A percentile compares a stretch with the other conserved stretches of the same genome.
Evolutionary conservation across 2,329 filamentous ascomycete genomes (phyloP).

Genomic region (Hymenoscyphus salicellus): DNA sequence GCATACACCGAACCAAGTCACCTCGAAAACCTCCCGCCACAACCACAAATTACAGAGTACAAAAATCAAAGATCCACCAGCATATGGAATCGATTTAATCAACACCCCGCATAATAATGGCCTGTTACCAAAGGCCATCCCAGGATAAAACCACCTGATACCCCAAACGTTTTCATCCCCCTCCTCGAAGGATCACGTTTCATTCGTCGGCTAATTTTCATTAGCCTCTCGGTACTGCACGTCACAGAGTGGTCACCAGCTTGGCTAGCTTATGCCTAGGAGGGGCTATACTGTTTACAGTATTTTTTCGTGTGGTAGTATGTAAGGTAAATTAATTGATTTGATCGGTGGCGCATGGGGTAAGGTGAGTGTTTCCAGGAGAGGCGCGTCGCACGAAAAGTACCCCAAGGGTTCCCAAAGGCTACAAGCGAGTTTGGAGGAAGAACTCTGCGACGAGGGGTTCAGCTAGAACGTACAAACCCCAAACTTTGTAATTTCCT

Average conservation of each 20-base stretch:
- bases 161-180: neutral
- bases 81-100: neutral
- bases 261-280: neutral
- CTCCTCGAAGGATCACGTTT: constrained; percentile 4
- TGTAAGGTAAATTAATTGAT: neutral
- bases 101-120: neutral
- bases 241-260: neutral
- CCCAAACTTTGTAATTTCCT: neutral
- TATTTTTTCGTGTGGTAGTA: neutral
- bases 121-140: neutral
- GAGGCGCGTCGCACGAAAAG: no score
- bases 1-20: no score
- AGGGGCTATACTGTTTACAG: neutral
- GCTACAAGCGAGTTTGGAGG: neutral
- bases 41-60: no score
- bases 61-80: neutral
- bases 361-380: no score
- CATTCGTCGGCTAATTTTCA: constrained; percentile 8
- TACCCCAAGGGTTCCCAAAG: neutral
- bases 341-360: neutral
- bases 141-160: neutral
- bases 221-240: neutral
- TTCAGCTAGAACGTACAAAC: neutral
- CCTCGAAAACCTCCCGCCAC: neutral
- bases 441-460: neutral